These are phyloP conservation scores for Populus simonii DNA, from an alignment of 345 rosid species.

Conservation along the genomic window DNA sequence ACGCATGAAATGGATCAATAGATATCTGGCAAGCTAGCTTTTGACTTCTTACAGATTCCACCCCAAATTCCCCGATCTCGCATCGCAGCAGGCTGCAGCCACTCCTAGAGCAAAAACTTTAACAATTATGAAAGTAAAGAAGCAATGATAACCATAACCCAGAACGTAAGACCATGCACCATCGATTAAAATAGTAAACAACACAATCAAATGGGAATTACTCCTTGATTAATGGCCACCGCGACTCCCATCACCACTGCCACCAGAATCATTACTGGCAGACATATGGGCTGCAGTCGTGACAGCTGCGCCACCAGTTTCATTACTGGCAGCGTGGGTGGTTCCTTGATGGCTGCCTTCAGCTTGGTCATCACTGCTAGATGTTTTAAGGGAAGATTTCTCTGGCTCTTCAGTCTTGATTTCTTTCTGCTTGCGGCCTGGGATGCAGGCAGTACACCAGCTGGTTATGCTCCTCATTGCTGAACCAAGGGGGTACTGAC, in stretches of 20 bases:
- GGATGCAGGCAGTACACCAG: conserved; percentile 22
- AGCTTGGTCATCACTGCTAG: background rate
- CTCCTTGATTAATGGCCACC: conserved; percentile 3
- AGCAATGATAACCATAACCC: background rate
- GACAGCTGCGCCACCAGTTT: conserved; percentile 21
- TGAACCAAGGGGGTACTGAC: background rate
- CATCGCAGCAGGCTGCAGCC: background rate
- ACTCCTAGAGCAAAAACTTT: background rate
- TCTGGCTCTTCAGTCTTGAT: background rate
- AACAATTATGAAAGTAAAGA: background rate
- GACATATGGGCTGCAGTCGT: conserved; percentile 13
- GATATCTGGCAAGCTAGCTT: background rate
- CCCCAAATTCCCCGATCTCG: background rate
- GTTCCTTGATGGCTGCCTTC: conserved; percentile 7
- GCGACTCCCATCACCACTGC: conserved; percentile 20
- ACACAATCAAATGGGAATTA: background rate
- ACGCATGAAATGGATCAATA: no score
- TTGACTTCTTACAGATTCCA: background rate
- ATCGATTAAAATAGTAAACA: background rate
- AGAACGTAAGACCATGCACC: background rate
- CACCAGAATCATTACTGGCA: conserved; percentile 15
- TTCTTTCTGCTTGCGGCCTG: conserved; percentile 12
- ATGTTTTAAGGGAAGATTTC: conserved; percentile 5
- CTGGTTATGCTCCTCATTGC: conserved; percentile 10
- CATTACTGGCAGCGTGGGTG: background rate